These are phyloP conservation scores for Exophiala phaeomuriformis DNA, from an alignment of 2,329 filamentous ascomycete genomes.

Conservation along the genomic window DNA sequence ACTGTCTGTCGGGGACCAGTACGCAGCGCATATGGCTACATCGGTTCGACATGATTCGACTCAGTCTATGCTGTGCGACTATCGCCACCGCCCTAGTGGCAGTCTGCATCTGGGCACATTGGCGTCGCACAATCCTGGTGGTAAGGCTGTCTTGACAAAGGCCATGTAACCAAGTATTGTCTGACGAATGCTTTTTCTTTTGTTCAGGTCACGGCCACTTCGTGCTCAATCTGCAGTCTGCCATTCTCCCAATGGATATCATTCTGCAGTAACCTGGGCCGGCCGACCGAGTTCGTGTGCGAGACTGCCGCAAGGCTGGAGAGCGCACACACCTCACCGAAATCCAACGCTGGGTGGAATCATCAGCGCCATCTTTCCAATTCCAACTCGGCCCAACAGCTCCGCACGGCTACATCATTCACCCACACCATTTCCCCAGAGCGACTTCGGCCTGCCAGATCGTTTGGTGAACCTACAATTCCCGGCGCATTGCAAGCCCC, in stretches of 20 bases:
- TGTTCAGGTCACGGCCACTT: neutral
- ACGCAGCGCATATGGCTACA: neutral
- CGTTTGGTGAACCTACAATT: neutral
- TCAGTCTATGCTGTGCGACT: neutral
- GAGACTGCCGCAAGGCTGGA: neutral
- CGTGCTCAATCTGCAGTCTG: neutral
- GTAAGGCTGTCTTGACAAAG: neutral
- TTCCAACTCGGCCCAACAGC: neutral
- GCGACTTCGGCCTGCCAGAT: neutral
- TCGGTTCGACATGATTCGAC: neutral
- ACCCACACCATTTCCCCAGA: neutral
- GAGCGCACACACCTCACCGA: too few relatives aligned
- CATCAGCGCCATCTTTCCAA: neutral
- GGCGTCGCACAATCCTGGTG: neutral
- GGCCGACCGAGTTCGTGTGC: neutral
- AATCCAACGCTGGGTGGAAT: too few relatives aligned
- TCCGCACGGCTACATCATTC: neutral
- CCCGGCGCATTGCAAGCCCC: too few relatives aligned
- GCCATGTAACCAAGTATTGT: neutral
- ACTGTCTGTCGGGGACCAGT: neutral
- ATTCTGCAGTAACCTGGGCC: neutral
- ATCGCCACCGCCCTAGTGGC: neutral
- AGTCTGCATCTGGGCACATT: neutral
- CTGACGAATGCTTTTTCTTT: neutral
- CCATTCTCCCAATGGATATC: neutral